A percentile compares a stretch with the other conserved stretches of the same genome.
phyloP scores from a whole-genome alignment of 1,284 basidiomycete species.

The Apiotrichum brassicae region DNA sequence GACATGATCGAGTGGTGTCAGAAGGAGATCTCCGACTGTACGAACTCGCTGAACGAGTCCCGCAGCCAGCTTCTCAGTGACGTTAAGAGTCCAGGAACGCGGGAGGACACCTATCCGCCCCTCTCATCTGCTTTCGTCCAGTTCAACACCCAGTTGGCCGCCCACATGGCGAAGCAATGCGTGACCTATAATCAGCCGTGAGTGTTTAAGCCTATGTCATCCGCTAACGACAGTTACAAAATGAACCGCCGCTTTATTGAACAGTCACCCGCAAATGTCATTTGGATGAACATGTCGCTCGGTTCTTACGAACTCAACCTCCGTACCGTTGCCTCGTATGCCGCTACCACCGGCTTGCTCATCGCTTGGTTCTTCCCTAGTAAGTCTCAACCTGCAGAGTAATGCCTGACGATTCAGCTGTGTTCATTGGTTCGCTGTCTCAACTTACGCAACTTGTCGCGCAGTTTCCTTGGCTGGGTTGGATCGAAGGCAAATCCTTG shows the following conservation, averaged over 20 bases:
- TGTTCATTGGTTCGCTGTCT: conserved; percentile 52
- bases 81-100: conserved; percentile 22
- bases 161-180: conserved; percentile 59
- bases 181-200: conserved; percentile 66
- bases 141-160: conserved; percentile 76
- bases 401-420: conserved; percentile 16
- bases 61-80: conserved; percentile 50
- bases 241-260: conserved; percentile 64
- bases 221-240: conserved; percentile 29
- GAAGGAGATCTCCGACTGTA: conserved; percentile 37
- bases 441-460: conserved; percentile 49
- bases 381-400: no score
- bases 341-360: conserved; percentile 56
- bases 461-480: conserved; percentile 56
- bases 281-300: conserved; percentile 57
- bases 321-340: conserved; percentile 50
- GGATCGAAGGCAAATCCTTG: conserved; percentile 51
- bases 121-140: conserved; percentile 83
- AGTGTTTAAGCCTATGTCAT: not conserved
- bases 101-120: conserved; percentile 53
- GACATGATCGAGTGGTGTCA: conserved; percentile 84
- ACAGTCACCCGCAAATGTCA: conserved; percentile 63
- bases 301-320: conserved; percentile 72
- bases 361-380: conserved; percentile 53
- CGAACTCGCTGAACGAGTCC: conserved; percentile 25